Conservation (phyloP, 768 basidiomycete species). For the Pleurotus platypus region DNA sequence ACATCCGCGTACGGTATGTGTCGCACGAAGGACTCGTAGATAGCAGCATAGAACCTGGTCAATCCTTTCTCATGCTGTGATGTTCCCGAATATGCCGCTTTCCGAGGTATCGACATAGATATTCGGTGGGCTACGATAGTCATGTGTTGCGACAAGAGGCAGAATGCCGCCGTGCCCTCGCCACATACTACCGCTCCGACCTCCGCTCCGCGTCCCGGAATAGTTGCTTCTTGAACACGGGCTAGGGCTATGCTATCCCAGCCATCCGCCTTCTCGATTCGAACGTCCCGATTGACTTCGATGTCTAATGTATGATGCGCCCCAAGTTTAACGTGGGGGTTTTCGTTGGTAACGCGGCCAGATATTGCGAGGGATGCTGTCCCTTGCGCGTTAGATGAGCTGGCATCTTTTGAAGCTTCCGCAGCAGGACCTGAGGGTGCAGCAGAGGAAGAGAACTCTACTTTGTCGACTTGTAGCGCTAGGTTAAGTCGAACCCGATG, state of each 20-base stretch:
- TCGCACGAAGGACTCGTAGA: conserved; percentile 84
- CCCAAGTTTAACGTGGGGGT: conserved; percentile 85
- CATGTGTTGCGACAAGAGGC: conserved; percentile 95
- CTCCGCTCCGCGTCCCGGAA: conserved; percentile 94
- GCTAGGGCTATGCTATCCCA: conserved; percentile 91
- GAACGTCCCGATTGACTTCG: conserved; percentile 86
- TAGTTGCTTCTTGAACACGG: conserved; percentile 82
- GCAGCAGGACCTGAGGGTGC: conserved; percentile 37
- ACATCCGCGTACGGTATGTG: conserved; percentile 83
- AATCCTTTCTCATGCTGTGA: conserved; percentile 93
- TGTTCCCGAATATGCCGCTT: conserved; percentile 76
- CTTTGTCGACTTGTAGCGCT: conserved; percentile 73
- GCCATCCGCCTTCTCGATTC: conserved; percentile 80
- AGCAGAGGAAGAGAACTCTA: conserved; percentile 78
- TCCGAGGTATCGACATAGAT: conserved; percentile 85
- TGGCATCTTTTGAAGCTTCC: conserved; percentile 14
- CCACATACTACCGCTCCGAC: conserved; percentile 95
- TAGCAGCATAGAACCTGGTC: conserved; percentile 72
- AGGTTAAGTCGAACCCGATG: conserved; percentile 83
- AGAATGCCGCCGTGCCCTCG: conserved; percentile 93
- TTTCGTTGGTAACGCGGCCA: conserved; percentile 84
- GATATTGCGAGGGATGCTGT: conserved; percentile 77
- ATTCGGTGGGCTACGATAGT: conserved; percentile 90
- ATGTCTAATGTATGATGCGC: conserved; percentile 94
- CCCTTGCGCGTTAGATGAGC: conserved; percentile 26